phyloP scores from a whole-genome alignment of 106 monocot genomes.

The Iris macrosiphon region DNA sequence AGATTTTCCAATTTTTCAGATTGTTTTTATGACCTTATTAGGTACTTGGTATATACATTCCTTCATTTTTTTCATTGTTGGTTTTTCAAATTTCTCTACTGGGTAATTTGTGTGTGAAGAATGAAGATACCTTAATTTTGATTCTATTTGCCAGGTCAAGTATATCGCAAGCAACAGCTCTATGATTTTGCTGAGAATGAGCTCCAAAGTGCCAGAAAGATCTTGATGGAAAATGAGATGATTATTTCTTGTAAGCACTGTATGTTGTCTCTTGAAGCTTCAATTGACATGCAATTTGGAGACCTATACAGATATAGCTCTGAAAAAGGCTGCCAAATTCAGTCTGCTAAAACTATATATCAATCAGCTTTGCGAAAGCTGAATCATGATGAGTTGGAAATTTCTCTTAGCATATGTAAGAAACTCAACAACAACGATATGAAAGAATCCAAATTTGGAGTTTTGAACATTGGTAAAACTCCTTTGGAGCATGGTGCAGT shows the following conservation, averaged over 20 bases:
- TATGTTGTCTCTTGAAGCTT: constrained; percentile 38
- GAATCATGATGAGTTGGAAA: constrained; percentile 15
- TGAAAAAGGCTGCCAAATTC: constrained; percentile 9
- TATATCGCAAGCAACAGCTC: constrained; percentile 57
- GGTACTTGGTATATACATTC: constrained; percentile 50
- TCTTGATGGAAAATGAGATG: constrained; percentile 34
- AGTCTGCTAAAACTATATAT: constrained; percentile 35
- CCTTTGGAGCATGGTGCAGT: not conserved
- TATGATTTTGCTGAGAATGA: constrained; percentile 68
- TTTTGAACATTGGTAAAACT: not conserved
- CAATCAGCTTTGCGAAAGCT: constrained; percentile 47
- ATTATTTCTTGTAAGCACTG: constrained; percentile 69
- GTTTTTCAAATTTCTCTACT: not conserved
- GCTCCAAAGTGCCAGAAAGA: constrained; percentile 35
- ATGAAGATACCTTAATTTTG: not conserved
- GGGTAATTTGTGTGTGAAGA: not conserved
- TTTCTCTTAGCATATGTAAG: not conserved
- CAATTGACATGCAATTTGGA: constrained; percentile 51
- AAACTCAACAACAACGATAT: not conserved
- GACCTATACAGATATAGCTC: constrained; percentile 44
- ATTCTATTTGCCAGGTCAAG: constrained; percentile 41
- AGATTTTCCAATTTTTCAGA: constrained; percentile 35
- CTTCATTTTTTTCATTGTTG: not conserved
- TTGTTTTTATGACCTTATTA: constrained; percentile 47
- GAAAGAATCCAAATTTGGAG: not conserved